phyloP scores from a whole-genome alignment of 1,139 yeast species.

The Hyphopichia wangnamkhiaoensis region DNA sequence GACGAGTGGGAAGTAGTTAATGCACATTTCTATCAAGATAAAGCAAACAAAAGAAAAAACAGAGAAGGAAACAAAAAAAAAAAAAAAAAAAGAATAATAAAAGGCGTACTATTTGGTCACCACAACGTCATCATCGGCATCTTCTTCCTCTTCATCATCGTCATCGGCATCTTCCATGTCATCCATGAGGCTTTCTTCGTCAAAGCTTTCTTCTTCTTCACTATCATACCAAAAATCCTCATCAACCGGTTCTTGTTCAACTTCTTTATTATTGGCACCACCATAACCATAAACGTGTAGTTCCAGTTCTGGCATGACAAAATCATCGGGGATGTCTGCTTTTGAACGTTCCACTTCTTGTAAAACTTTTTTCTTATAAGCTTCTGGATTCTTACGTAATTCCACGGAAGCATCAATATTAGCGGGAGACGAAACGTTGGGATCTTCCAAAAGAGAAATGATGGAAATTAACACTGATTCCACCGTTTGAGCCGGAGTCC shows the following conservation, averaged over 20 bases:
- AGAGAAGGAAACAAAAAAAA: not conserved
- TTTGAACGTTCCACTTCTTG: slow-evolving; percentile 84
- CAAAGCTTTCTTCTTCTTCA: slow-evolving; percentile 54
- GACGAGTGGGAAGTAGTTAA: too few species aligned
- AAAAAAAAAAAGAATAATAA: too few species aligned
- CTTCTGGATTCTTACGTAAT: slow-evolving; percentile 81
- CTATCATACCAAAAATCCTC: slow-evolving; percentile 87
- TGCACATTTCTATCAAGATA: not conserved
- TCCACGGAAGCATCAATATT: slow-evolving; percentile 95
- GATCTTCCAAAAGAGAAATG: slow-evolving; percentile 87
- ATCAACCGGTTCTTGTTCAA: slow-evolving; percentile 69
- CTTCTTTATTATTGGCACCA: slow-evolving; percentile 34
- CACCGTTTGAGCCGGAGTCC: slow-evolving; percentile 97
- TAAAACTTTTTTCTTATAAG: slow-evolving; percentile 74
- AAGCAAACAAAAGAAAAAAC: not conserved
- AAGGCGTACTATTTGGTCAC: slow-evolving; percentile 3
- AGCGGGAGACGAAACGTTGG: slow-evolving; percentile 91
- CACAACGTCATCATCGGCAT: slow-evolving; percentile 16
- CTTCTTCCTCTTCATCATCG: slow-evolving; percentile 60
- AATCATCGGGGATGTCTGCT: slow-evolving; percentile 82
- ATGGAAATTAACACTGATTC: slow-evolving; percentile 89
- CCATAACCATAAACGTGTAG: slow-evolving; percentile 62
- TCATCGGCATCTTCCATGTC: slow-evolving; percentile 56
- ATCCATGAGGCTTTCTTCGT: slow-evolving; percentile 57
- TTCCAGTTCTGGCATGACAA: slow-evolving; percentile 69